Percentiles rank a stretch among this genome's conserved stretches.
Evolutionary conservation across 495 filamentous ascomycete genomes (phyloP).

Genomic region (Hypoxylon cercidicola): DNA sequence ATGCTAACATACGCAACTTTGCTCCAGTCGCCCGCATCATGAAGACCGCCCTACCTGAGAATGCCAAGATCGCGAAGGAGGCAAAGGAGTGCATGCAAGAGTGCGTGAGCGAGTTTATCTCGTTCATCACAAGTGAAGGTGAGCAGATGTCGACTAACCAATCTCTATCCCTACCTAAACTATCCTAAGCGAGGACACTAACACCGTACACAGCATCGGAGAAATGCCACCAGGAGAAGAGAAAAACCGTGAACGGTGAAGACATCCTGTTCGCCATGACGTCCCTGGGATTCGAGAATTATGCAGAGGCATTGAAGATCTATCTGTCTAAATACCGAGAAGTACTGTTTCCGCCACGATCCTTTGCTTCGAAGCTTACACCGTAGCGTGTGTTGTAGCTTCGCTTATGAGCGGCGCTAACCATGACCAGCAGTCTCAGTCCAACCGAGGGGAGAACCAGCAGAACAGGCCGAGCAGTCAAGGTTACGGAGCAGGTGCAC

Average conservation of each 20-base stretch:
- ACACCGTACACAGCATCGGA: conserved; percentile 79
- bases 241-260: conserved; percentile 98
- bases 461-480: conserved; percentile 77
- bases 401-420: conserved; percentile 46
- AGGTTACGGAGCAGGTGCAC: conserved; percentile 67
- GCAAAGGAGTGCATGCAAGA: conserved; percentile 99
- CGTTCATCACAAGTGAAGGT: conserved; percentile 99
- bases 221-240: conserved; percentile 99
- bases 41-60: conserved; percentile 96
- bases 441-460: conserved; percentile 75
- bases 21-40: conserved; percentile 98
- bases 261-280: conserved; percentile 99
- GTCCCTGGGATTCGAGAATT: conserved; percentile 98
- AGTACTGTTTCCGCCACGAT: conserved; percentile 67
- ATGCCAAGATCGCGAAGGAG: conserved; percentile 99
- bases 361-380: conserved; percentile 27
- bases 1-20: conserved; percentile 91
- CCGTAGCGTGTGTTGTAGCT: conserved; percentile 5
- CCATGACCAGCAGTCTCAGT: conserved; percentile 71
- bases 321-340: conserved; percentile 98
- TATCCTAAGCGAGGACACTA: conserved; percentile 29
- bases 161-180: conserved; percentile 25
- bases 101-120: conserved; percentile 99
- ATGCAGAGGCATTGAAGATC: conserved; percentile 96
- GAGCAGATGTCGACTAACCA: conserved; percentile 38